phyloP scores from a whole-genome alignment of 2,329 filamentous ascomycete species.

The Diaporthe helianthi region DNA sequence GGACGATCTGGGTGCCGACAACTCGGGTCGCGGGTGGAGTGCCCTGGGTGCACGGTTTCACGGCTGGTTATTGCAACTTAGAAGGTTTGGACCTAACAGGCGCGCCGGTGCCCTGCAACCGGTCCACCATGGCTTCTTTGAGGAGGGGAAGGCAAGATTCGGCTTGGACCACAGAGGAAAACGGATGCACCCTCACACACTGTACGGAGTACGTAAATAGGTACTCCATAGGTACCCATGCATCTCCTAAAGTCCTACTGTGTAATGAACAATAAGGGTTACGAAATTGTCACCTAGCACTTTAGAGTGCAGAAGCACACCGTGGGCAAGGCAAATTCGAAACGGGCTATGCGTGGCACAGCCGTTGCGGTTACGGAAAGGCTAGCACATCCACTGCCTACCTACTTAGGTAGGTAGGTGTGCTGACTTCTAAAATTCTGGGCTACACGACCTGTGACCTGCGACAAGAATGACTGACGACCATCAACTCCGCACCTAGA shows the following conservation, averaged over 20 bases:
- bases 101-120: not conserved
- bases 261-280: not conserved
- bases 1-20: not conserved
- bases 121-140: not conserved
- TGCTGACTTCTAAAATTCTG: not conserved
- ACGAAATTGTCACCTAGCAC: not conserved
- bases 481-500: slow-evolving; percentile 14
- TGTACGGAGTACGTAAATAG: no score
- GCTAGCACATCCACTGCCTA: slow-evolving; percentile 6
- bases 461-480: slow-evolving; percentile 12
- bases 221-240: no score
- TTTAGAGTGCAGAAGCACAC: not conserved
- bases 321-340: slow-evolving; percentile 2
- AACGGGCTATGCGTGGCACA: slow-evolving; percentile 4
- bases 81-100: slow-evolving; percentile 4
- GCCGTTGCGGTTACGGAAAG: not conserved
- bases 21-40: not conserved
- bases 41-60: slow-evolving; percentile 7
- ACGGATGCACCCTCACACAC: no score
- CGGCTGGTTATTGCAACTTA: not conserved
- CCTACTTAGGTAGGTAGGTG: no score
- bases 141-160: no score
- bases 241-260: no score
- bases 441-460: slow-evolving; percentile 13
- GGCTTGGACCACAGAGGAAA: no score